Conservation (phyloP, 2,329 filamentous ascomycete species). For the Pseudogymnoascus sp. region DNA sequence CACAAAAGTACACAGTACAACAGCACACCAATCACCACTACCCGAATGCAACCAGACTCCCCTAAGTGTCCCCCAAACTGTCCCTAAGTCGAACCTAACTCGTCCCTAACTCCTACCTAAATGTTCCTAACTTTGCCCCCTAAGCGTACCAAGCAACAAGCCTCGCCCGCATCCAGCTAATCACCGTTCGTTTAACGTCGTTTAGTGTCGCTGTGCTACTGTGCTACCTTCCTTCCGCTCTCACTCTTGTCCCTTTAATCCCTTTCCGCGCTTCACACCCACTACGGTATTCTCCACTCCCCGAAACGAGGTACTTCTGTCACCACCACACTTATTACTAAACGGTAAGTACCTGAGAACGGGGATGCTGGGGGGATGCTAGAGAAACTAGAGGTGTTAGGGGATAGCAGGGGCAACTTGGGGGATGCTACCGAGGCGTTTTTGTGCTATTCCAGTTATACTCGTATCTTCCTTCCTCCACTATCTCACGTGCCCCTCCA, state of each 20-base stretch:
- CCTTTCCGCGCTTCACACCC: not conserved
- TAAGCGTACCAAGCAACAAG: not conserved
- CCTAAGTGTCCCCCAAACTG: not conserved
- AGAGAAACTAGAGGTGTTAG: not conserved
- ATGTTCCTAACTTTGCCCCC: not conserved
- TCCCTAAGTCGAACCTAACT: not conserved
- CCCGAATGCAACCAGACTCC: not conserved
- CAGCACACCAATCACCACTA: not conserved
- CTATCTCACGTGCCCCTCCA: not conserved
- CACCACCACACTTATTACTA: not conserved
- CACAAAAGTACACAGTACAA: not conserved
- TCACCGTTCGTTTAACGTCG: not conserved
- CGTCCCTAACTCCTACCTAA: too few relatives aligned
- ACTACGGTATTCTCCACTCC: not conserved
- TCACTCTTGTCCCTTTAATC: not conserved
- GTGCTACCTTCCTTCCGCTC: not conserved
- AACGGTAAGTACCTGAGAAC: too few relatives aligned
- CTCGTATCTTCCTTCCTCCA: too few relatives aligned
- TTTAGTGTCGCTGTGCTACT: not conserved
- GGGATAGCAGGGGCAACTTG: not conserved
- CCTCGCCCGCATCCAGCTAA: constrained; percentile 1
- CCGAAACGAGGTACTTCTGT: not conserved
- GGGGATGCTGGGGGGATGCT: too few relatives aligned
- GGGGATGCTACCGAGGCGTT: not conserved
- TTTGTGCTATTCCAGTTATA: too few relatives aligned